Evolutionary conservation across 352 stramenopile species (phyloP).

Genomic region (Phytophthora hibernalis): DNA sequence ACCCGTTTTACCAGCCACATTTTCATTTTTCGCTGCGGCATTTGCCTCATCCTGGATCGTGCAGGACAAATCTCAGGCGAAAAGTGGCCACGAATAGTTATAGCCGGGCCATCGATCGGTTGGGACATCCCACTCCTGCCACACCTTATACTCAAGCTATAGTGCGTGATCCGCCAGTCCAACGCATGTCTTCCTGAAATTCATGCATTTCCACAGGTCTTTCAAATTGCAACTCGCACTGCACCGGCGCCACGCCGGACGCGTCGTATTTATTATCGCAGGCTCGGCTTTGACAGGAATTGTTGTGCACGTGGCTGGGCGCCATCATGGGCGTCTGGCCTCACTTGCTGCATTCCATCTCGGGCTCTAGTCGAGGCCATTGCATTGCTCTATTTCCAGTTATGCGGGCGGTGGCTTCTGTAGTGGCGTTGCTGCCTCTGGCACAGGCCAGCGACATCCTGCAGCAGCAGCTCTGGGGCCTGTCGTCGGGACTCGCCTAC

Average conservation of each 20-base stretch:
- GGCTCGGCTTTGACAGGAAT: not conserved
- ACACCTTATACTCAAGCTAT: conserved; percentile 18
- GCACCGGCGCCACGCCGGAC: not conserved
- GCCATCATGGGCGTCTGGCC: not conserved
- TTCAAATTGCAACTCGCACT: not conserved
- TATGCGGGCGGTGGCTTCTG: conserved; percentile 8
- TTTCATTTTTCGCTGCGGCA: not conserved
- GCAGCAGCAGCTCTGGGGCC: conserved; percentile 77
- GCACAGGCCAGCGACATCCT: conserved; percentile 36
- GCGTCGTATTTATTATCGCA: conserved; percentile 10
- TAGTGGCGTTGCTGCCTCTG: not conserved
- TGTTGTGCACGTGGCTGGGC: not conserved
- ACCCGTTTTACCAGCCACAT: not conserved
- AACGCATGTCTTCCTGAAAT: conserved; percentile 5
- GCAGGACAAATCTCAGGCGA: conserved; percentile 24
- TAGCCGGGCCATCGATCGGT: not conserved
- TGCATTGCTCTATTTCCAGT: conserved; percentile 15
- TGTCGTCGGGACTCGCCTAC: conserved; percentile 73
- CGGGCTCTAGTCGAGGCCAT: not conserved
- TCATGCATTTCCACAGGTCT: conserved; percentile 4
- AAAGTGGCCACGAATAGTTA: conserved; percentile 30
- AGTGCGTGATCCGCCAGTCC: conserved; percentile 12
- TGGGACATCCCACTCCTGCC: conserved; percentile 31
- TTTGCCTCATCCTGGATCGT: not conserved
- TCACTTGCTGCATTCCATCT: not conserved